These are phyloP conservation scores for Aspergillus udagawae DNA, from an alignment of 2,329 filamentous ascomycete genomes.

Conservation along the genomic window DNA sequence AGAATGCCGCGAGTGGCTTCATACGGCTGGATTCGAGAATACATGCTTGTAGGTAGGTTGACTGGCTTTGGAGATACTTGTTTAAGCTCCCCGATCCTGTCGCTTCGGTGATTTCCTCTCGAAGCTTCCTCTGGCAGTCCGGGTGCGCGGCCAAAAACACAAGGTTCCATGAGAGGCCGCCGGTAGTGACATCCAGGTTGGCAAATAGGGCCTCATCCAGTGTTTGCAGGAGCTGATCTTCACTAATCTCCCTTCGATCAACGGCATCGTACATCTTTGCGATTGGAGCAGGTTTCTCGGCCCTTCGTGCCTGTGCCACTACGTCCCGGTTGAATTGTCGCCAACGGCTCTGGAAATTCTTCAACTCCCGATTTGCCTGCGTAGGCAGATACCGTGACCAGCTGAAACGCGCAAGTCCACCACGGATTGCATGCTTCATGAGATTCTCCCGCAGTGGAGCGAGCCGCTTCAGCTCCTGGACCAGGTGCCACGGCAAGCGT, in stretches of 20 bases:
- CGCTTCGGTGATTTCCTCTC: not conserved
- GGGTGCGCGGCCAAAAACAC: slow-evolving; percentile 40
- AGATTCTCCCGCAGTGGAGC: too few species aligned
- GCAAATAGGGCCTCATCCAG: slow-evolving; percentile 47
- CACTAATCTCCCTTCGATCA: slow-evolving; percentile 18
- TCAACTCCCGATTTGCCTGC: too few species aligned
- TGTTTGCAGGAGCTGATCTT: slow-evolving; percentile 38
- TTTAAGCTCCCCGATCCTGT: not conserved
- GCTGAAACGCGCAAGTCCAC: too few species aligned
- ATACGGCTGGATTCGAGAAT: slow-evolving; percentile 41
- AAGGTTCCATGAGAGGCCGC: slow-evolving; percentile 42
- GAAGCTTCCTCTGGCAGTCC: slow-evolving; percentile 27
- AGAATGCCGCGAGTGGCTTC: slow-evolving; percentile 39
- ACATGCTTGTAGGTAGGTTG: slow-evolving; percentile 30
- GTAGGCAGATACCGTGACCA: too few species aligned
- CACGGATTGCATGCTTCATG: too few species aligned
- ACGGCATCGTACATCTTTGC: slow-evolving; percentile 6
- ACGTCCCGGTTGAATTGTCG: slow-evolving; percentile 30
- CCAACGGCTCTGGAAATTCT: slow-evolving; percentile 29
- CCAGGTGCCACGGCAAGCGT: too few species aligned
- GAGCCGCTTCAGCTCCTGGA: too few species aligned
- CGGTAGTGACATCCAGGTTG: slow-evolving; percentile 47
- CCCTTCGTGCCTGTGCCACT: not conserved
- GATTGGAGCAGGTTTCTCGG: slow-evolving; percentile 5
- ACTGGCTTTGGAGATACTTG: slow-evolving; percentile 20